These are phyloP conservation scores for Lasiodiplodia sp. DNA, from an alignment of 2,329 filamentous ascomycete species.

Conservation along the genomic window DNA sequence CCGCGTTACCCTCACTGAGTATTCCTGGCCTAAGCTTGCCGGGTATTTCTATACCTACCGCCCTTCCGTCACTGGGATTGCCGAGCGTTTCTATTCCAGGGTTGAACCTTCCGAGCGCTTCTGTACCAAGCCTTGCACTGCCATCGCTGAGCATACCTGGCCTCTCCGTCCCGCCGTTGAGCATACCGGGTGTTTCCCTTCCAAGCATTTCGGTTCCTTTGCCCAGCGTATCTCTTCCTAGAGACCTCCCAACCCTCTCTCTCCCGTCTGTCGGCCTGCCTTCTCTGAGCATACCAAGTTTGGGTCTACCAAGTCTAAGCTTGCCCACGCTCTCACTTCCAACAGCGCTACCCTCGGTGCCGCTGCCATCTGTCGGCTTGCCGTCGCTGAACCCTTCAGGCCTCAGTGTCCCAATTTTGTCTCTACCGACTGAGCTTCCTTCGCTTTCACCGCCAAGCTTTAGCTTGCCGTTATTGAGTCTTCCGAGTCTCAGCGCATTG, in stretches of 20 bases:
- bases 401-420: not conserved
- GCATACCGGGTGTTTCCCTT: not conserved
- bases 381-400: not conserved
- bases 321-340: not conserved
- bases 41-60: not conserved
- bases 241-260: not conserved
- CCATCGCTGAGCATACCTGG: not conserved
- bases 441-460: not conserved
- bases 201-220: not conserved
- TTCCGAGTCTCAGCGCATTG: not conserved
- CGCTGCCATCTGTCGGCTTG: not conserved
- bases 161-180: not conserved
- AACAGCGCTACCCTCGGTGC: not conserved
- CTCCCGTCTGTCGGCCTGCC: not conserved
- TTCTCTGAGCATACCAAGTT: not conserved
- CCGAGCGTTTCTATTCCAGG: not conserved
- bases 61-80: not conserved
- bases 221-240: not conserved
- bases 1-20: not conserved
- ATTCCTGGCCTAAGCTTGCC: not conserved
- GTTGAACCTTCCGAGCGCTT: not conserved
- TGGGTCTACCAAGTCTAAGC: not conserved
- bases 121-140: not conserved
- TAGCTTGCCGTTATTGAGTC: not conserved
- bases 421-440: conserved; percentile 7